Evolutionary conservation across 768 basidiomycete species (phyloP).

Genomic region (Panaeolus cyanescens): DNA sequence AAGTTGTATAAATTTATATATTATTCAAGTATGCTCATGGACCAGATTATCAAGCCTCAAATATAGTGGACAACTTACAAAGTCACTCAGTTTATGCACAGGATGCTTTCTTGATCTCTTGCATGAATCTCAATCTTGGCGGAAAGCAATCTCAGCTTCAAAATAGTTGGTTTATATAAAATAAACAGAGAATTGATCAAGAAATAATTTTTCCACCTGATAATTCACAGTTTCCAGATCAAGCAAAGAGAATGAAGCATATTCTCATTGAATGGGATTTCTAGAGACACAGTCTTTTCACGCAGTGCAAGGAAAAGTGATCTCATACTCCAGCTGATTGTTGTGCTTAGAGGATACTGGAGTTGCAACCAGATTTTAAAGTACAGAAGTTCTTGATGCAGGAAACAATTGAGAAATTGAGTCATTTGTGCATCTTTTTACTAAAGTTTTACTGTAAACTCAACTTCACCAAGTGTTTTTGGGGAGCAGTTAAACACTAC

Average conservation of each 20-base stretch:
- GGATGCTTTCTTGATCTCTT: conserved; percentile 15
- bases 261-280: conserved; percentile 18
- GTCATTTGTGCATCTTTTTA: conserved; percentile 1
- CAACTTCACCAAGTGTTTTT: no score
- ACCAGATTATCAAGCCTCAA: conserved; percentile 9
- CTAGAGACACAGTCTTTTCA: conserved; percentile 9
- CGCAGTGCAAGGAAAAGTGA: conserved; percentile 19
- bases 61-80: conserved; percentile 25
- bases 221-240: conserved; percentile 27
- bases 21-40: background rate
- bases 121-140: conserved; percentile 26
- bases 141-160: conserved; percentile 19
- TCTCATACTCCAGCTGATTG: no score
- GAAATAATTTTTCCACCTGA: conserved; percentile 34
- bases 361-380: conserved; percentile 19
- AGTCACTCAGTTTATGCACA: conserved; percentile 24
- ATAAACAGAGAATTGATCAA: conserved; percentile 27
- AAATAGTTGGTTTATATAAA: conserved; percentile 27
- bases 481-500: no score
- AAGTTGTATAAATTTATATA: no score
- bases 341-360: conserved; percentile 27
- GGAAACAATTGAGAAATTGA: conserved; percentile 1
- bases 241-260: conserved; percentile 23
- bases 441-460: conserved; percentile 29
- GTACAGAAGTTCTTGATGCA: conserved; percentile 21